Evolutionary conservation across 768 basidiomycete genomes (phyloP), one percentile per base, ranked within the genome.

Genomic region (Tricholoma flavovirens): DNA sequence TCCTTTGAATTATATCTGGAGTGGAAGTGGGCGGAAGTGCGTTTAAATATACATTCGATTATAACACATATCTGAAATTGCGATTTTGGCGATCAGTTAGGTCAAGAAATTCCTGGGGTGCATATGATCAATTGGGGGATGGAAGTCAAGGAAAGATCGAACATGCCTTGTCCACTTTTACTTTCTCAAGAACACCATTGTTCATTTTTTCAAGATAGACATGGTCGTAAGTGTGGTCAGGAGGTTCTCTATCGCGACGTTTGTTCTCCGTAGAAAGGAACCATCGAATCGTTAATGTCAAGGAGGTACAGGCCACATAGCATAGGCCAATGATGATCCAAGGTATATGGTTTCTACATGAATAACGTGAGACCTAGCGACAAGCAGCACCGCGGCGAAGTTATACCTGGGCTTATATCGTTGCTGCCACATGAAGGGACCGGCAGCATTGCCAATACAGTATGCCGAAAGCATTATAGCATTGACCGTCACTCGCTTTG

Each of bases 381-480:
- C 24, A 26, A 26, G 29, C 29, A 14, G 21, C 19, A 14, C 11
- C 17, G 24, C 55, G 38, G 15, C 19, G 11, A 6, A 59, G 45
- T 3, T 51, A 70, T 54, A 84, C 85, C 86, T 77, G 5, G 87
- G 88, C 57, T 77, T 79, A 63, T 86, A 89, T 66, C 80, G 72
- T 0, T 73, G 73, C 64, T 83, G 80, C 88, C 88, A 90, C 85
- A 90, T 87, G 62, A 88, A 86, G 0, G 88, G 87, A n/a, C 82
- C 83, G 1, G 79, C 80, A 2, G 86, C 73, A 56, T 90, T 89
- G 8, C 80, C 83, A 22, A 79, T 70, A 57, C 77, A 79, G 63
- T 90, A 91, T 1, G 86, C 84, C 42, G 78, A 79, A 10, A 91
- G 75, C 77, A 90, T 79, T 59, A 91, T 82, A 0, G 89, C 86